Conservation (phyloP, 2,329 filamentous ascomycete species). For the Macroventuria anomochaeta region DNA sequence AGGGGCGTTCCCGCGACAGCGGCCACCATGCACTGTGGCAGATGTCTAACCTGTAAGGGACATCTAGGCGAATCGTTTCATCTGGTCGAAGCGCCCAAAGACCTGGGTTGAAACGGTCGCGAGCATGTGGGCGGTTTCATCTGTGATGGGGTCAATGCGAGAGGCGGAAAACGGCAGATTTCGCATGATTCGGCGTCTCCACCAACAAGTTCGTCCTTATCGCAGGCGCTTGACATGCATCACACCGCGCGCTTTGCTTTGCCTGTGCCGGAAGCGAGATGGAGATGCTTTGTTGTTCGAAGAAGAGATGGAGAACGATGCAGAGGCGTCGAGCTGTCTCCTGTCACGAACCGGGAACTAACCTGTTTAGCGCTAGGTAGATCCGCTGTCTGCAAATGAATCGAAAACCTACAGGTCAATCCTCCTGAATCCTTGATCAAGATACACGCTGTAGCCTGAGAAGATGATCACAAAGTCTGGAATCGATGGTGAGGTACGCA, state of each 20-base stretch:
- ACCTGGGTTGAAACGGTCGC: slow-evolving; percentile 45
- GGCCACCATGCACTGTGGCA: slow-evolving; percentile 30
- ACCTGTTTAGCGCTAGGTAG: background rate
- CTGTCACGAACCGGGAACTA: slow-evolving; percentile 11
- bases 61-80: slow-evolving; percentile 32
- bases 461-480: background rate
- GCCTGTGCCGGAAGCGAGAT: background rate
- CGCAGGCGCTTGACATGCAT: slow-evolving; percentile 8
- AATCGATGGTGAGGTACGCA: background rate
- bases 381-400: slow-evolving; percentile 2
- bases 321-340: slow-evolving; percentile 5
- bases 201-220: background rate
- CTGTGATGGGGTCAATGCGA: slow-evolving; percentile 35
- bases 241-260: slow-evolving; percentile 9
- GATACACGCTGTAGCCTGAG: background rate
- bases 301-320: slow-evolving; percentile 1
- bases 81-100: slow-evolving; percentile 36
- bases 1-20: slow-evolving; percentile 29
- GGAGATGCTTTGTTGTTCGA: background rate
- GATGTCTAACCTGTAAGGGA: slow-evolving; percentile 19
- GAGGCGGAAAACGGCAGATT: slow-evolving; percentile 18
- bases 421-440: slow-evolving; percentile 1
- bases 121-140: slow-evolving; percentile 41
- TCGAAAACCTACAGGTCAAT: background rate
- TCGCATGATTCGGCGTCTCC: background rate